Percentiles rank a stretch among this genome's conserved stretches.
phyloP scores from a whole-genome alignment of 1,139 yeast species.

The Pichia sp. region DNA sequence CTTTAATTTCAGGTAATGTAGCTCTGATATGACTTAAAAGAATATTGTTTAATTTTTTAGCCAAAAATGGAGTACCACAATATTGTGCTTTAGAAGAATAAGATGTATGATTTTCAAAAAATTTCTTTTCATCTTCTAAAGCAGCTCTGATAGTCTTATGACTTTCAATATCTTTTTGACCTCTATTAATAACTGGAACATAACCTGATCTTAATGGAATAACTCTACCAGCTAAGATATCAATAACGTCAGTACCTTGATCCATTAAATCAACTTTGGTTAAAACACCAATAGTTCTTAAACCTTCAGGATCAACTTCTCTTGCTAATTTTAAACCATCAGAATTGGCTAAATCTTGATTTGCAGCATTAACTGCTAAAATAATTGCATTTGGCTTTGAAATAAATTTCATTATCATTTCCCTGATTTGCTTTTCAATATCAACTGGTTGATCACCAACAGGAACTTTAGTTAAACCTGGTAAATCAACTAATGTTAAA shows the following conservation, averaged over 20 bases:
- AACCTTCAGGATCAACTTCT: constrained; percentile 97
- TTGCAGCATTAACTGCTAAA: constrained; percentile 92
- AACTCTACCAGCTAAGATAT: constrained; percentile 90
- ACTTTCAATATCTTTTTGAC: constrained; percentile 88
- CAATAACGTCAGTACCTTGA: constrained; percentile 97
- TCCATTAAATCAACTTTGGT: constrained; percentile 98
- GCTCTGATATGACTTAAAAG: constrained; percentile 88
- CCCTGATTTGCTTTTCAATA: constrained; percentile 89
- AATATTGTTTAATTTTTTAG: constrained; percentile 85
- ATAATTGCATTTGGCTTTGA: constrained; percentile 95
- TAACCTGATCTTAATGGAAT: constrained; percentile 94
- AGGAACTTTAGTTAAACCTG: constrained; percentile 98
- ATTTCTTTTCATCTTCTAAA: constrained; percentile 67
- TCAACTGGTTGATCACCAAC: constrained; percentile 99
- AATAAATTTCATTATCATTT: constrained; percentile 89
- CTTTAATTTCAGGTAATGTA: constrained; percentile 89
- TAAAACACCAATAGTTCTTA: constrained; percentile 92
- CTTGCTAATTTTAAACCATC: constrained; percentile 95
- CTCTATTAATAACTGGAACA: constrained; percentile 95
- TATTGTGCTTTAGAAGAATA: constrained; percentile 72
- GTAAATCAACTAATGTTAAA: constrained; percentile 91
- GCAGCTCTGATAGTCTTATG: constrained; percentile 89
- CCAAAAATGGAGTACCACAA: constrained; percentile 96
- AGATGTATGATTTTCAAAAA: constrained; percentile 70
- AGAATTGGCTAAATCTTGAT: constrained; percentile 94